Conservation (phyloP, 2,329 filamentous ascomycete species). For the Diaporthe aspalathi region DNA sequence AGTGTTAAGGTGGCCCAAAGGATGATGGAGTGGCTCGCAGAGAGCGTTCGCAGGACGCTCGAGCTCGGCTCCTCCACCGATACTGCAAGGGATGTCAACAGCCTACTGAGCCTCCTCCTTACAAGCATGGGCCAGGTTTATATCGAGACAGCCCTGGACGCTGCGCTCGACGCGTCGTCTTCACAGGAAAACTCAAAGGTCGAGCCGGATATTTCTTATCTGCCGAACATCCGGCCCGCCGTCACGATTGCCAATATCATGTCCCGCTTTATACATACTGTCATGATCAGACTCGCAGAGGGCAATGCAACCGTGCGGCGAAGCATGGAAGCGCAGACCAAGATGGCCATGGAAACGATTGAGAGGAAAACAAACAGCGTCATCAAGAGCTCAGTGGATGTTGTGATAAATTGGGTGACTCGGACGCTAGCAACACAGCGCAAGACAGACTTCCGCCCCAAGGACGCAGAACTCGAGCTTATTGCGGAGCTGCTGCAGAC, state of each 20-base stretch:
- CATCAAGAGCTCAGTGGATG: slow-evolving; percentile 69
- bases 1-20: slow-evolving; percentile 91
- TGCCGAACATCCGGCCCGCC: slow-evolving; percentile 81
- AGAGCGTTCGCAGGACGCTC: slow-evolving; percentile 89
- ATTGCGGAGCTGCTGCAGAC: slow-evolving; percentile 84
- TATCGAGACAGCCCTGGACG: slow-evolving; percentile 74
- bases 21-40: slow-evolving; percentile 97
- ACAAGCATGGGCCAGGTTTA: slow-evolving; percentile 89
- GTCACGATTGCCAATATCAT: slow-evolving; percentile 94
- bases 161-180: slow-evolving; percentile 78
- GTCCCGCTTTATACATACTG: slow-evolving; percentile 89
- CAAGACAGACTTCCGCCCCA: slow-evolving; percentile 91
- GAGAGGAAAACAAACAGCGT: slow-evolving; percentile 82
- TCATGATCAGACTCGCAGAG: slow-evolving; percentile 89
- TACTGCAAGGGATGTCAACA: slow-evolving; percentile 92
- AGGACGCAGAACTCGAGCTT: slow-evolving; percentile 75
- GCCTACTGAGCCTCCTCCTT: slow-evolving; percentile 84
- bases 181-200: slow-evolving; percentile 82
- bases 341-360: slow-evolving; percentile 77
- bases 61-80: slow-evolving; percentile 90
- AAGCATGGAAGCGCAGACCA: slow-evolving; percentile 87
- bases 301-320: slow-evolving; percentile 90
- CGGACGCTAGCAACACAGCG: slow-evolving; percentile 81
- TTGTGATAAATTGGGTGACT: slow-evolving; percentile 79
- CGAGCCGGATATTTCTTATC: slow-evolving; percentile 88